These are phyloP conservation scores for Beta macrorhiza DNA, from an alignment of 179 eudicot species.

Conservation along the genomic window DNA sequence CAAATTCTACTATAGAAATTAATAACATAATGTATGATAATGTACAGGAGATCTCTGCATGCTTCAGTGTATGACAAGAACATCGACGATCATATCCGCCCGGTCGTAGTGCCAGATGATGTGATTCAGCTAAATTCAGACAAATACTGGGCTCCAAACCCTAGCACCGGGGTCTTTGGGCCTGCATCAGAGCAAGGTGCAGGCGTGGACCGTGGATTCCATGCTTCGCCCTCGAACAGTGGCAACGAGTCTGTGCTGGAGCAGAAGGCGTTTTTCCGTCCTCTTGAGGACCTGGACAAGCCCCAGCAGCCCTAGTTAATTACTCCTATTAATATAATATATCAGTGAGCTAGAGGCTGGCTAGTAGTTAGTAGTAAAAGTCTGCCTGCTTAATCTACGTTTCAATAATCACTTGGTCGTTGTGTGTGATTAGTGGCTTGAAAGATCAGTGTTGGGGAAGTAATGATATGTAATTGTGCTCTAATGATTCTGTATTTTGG, in stretches of 20 bases:
- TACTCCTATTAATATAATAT: not conserved
- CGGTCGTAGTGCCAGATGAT: constrained; percentile 65
- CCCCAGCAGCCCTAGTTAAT: constrained; percentile 42
- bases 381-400: not conserved
- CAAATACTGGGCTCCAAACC: constrained; percentile 83
- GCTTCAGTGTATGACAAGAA: constrained; percentile 73
- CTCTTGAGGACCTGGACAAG: constrained; percentile 73
- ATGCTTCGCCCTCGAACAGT: constrained; percentile 17
- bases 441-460: not conserved
- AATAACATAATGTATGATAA: not conserved
- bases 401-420: constrained; percentile 18
- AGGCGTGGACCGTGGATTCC: constrained; percentile 25
- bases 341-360: constrained; percentile 28
- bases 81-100: constrained; percentile 55
- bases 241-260: constrained; percentile 66
- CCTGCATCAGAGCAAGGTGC: constrained; percentile 47
- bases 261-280: constrained; percentile 75
- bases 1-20: too few relatives aligned
- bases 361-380: not conserved
- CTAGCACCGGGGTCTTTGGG: constrained; percentile 80
- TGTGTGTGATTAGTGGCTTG: constrained; percentile 14
- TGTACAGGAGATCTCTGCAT: constrained; percentile 65
- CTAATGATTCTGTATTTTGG: constrained; percentile 18
- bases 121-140: constrained; percentile 46
- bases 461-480: constrained; percentile 14